Conservation (phyloP, 257 asterid genomes). For the Solanum microdontum region DNA sequence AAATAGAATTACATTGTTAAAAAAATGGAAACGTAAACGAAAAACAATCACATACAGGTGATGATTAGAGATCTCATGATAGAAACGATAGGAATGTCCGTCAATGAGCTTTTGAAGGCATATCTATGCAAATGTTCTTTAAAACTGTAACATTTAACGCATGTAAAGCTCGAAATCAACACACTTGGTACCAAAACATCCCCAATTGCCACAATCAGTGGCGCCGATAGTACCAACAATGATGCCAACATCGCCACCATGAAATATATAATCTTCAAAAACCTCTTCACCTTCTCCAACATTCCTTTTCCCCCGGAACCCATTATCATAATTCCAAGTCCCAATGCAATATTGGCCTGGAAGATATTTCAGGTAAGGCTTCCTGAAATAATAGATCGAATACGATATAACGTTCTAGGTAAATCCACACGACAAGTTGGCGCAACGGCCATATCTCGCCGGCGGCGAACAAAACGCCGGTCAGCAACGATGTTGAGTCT, state of each 20-base stretch:
- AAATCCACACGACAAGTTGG: slow-evolving; percentile 17
- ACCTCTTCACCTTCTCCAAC: slow-evolving; percentile 70
- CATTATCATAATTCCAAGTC: slow-evolving; percentile 8
- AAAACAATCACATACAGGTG: slow-evolving; percentile 37
- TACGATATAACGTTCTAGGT: slow-evolving; percentile 3
- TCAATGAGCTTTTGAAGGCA: slow-evolving; percentile 74
- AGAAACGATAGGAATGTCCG: slow-evolving; percentile 88
- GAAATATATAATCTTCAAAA: slow-evolving; percentile 60
- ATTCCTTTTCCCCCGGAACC: slow-evolving; percentile 39
- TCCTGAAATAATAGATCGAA: slow-evolving; percentile 12
- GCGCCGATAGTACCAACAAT: slow-evolving; percentile 60
- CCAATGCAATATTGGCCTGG: slow-evolving; percentile 6
- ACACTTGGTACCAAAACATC: slow-evolving; percentile 69
- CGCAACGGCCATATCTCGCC: slow-evolving; percentile 41
- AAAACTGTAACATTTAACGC: slow-evolving; percentile 55
- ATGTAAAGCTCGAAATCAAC: slow-evolving; percentile 66
- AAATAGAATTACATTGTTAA: not conserved
- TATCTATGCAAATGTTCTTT: slow-evolving; percentile 73
- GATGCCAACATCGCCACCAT: slow-evolving; percentile 77
- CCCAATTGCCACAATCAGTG: slow-evolving; percentile 61
- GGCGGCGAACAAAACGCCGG: slow-evolving; percentile 1
- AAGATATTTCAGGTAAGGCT: not conserved
- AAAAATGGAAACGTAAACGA: not conserved
- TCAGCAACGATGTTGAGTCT: not conserved
- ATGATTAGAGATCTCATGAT: slow-evolving; percentile 75